A percentile compares a stretch with the other conserved stretches of the same genome.
Evolutionary conservation across 129 eudicot species (phyloP).

Genomic region (Artemisia argyi): DNA sequence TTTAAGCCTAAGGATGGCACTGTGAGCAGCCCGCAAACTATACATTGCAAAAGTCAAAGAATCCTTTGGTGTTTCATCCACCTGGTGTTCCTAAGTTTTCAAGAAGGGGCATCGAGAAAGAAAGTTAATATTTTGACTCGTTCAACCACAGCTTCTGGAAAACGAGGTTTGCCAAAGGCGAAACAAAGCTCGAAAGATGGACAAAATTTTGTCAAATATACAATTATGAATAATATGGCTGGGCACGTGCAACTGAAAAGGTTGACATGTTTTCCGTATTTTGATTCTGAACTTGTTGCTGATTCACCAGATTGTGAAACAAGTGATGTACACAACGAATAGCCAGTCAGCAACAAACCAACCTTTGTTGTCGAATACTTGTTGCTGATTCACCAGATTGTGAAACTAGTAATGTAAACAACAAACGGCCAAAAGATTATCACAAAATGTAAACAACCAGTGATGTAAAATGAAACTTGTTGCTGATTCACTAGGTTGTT

Average conservation of each 20-base stretch:
- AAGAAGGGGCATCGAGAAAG: slow-evolving; percentile 44
- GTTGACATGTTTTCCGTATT: background rate
- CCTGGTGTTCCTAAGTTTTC: slow-evolving; percentile 60
- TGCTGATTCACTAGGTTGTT: no score
- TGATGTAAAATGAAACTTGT: no score
- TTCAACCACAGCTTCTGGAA: slow-evolving; percentile 54
- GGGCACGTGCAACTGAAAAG: background rate
- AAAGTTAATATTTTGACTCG: slow-evolving; percentile 58
- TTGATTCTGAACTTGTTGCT: background rate
- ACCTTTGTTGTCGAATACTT: no score
- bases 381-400: no score
- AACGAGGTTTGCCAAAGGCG: background rate
- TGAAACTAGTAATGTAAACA: no score
- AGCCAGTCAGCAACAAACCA: no score
- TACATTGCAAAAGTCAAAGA: background rate
- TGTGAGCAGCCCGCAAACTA: slow-evolving; percentile 42
- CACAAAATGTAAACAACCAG: no score
- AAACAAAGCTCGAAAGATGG: background rate
- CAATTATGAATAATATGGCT: background rate
- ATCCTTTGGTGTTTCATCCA: slow-evolving; percentile 49
- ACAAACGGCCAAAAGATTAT: no score
- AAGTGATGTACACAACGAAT: no score
- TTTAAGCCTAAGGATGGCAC: slow-evolving; percentile 61
- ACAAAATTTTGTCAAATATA: background rate
- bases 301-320: no score